Conservation (phyloP, 2,329 filamentous ascomycete genomes). For the Penicillium sp. region DNA sequence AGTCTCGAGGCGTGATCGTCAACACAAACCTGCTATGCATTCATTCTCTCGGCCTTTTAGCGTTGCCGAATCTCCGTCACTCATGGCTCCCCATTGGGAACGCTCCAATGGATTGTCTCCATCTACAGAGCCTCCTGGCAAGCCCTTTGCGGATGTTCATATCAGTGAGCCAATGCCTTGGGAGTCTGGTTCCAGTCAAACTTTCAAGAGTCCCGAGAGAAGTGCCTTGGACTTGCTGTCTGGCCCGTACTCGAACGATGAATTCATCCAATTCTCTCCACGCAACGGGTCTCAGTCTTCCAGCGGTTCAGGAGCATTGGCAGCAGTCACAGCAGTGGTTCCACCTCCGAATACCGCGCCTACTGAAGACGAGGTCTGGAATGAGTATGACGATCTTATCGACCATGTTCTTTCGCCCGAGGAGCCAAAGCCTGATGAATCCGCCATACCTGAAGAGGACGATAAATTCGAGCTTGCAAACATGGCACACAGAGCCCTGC, state of each 20-base stretch:
- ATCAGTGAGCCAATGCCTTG: constrained; percentile 26
- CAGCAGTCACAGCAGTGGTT: constrained; percentile 64
- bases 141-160: constrained; percentile 21
- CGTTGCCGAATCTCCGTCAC: constrained; percentile 43
- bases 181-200: constrained; percentile 29
- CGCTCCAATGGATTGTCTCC: constrained; percentile 24
- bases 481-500: constrained; percentile 39
- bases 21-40: constrained; percentile 66
- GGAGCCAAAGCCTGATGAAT: constrained; percentile 20
- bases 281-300: constrained; percentile 71
- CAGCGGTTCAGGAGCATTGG: constrained; percentile 62
- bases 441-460: constrained; percentile 14
- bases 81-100: constrained; percentile 30
- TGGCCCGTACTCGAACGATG: constrained; percentile 44
- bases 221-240: constrained; percentile 35
- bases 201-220: constrained; percentile 35
- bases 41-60: constrained; percentile 86
- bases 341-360: constrained; percentile 62
- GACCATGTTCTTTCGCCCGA: constrained; percentile 62
- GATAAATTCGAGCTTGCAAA: constrained; percentile 39
- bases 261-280: constrained; percentile 73
- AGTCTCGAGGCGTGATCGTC: constrained; percentile 62
- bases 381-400: constrained; percentile 87
- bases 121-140: constrained; percentile 23
- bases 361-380: constrained; percentile 86